Evolutionary conservation across 2,329 filamentous ascomycete species (phyloP), one percentile per base, ranked within the genome.

Genomic region (Venturia pyrina): DNA sequence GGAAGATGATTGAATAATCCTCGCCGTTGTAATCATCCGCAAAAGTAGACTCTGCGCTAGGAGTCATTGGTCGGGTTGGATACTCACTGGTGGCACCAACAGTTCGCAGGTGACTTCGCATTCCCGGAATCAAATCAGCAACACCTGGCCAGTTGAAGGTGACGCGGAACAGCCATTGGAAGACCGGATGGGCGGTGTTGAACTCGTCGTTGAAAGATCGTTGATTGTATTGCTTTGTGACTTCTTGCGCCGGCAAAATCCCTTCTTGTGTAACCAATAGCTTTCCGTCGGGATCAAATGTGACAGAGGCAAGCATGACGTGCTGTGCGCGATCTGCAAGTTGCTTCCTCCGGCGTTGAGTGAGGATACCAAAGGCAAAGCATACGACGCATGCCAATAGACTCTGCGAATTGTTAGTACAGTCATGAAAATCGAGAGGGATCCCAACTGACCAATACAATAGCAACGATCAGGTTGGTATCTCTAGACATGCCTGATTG

Each of bases 91-190:
- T 76, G 41, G 69, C 80, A 75, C 68, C 84, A 72, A 73, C 80
- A 69, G 70, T 76, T 56, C 82, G 77, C n/a, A 96, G 76, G 69
- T 95, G 90, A 48, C 81, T 81, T 65, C 83, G 83, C 88, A 96
- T 96, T 53, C 83, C 84, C 7, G 84, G 84, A 32, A 96, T 80
- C 5, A 95, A 79, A 57, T 86, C 84, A 65, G 81, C 81, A 34
- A 96, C 82, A 50, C 85, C 83, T 8, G 77, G 73, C 92, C 92
- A 96, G 74, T 92, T 89, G 67, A 87, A 83, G 7, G 89, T 90
- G 2, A 91, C 89, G 66, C 89, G 85, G 73, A 90, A 96, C 71
- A 95, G 88, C 92, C 92, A 96, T 62, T 92, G 86, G 75, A 95
- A 96, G 1, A 93, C 85, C 0, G 89, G 85, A 72, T 96, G 91